Percentiles rank a stretch among this genome's conserved stretches.
These are phyloP conservation scores for Candida germanica DNA, from an alignment of 805 yeast genomes.

Conservation along the genomic window DNA sequence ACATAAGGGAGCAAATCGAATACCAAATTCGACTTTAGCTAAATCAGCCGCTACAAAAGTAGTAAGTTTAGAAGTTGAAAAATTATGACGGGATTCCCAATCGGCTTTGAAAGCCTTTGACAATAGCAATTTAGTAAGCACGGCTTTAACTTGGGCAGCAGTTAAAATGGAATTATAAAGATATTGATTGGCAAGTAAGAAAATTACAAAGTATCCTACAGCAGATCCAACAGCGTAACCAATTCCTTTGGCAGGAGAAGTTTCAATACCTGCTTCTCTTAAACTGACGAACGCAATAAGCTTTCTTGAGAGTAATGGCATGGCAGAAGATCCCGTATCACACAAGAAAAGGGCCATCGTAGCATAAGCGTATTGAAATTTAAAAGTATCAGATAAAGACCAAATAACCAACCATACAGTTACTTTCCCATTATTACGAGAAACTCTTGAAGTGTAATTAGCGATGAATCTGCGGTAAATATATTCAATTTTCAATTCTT, in stretches of 20 bases:
- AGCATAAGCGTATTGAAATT: constrained; percentile 16
- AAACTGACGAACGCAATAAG: constrained; percentile 33
- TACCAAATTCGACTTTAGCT: constrained; percentile 72
- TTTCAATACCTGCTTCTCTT: constrained; percentile 24
- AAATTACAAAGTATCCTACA: constrained; percentile 21
- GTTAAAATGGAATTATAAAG: constrained; percentile 57
- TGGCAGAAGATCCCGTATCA: constrained; percentile 23
- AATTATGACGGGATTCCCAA: constrained; percentile 54
- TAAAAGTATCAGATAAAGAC: constrained; percentile 11
- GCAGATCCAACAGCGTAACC: constrained; percentile 40
- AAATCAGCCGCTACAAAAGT: constrained; percentile 78
- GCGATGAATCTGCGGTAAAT: constrained; percentile 24
- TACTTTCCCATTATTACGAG: not conserved
- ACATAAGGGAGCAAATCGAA: constrained; percentile 62
- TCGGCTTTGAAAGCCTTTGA: constrained; percentile 65
- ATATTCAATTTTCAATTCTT: constrained; percentile 31
- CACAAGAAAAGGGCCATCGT: constrained; percentile 27
- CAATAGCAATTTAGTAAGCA: constrained; percentile 66
- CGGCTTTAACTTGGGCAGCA: constrained; percentile 73
- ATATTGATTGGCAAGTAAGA: constrained; percentile 50
- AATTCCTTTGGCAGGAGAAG: constrained; percentile 30
- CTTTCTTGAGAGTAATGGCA: constrained; percentile 35
- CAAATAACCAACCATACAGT: constrained; percentile 1
- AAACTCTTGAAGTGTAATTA: constrained; percentile 13
- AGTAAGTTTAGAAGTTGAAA: constrained; percentile 68